These are phyloP conservation scores for Acacia melanoxylon DNA, from an alignment of 306 rosid genomes.

Conservation along the genomic window DNA sequence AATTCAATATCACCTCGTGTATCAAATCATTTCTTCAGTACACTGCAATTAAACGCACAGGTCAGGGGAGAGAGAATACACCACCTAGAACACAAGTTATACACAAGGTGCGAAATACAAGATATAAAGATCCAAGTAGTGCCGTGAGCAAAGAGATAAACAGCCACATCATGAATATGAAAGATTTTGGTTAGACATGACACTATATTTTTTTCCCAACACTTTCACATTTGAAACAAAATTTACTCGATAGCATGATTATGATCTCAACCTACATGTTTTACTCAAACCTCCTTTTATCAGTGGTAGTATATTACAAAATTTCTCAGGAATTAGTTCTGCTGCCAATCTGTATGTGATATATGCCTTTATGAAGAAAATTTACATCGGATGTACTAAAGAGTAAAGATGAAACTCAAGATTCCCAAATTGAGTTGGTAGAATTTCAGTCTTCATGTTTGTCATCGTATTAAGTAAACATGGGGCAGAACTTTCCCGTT, in stretches of 20 bases:
- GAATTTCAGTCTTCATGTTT: background rate
- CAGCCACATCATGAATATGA: conserved; percentile 1
- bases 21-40: conserved; percentile 76
- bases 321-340: conserved; percentile 1
- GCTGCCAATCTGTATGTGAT: background rate
- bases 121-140: background rate
- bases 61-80: conserved; percentile 12
- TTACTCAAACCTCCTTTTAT: conserved; percentile 1
- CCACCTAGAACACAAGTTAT: background rate
- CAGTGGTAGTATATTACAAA: background rate
- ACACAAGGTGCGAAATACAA: background rate
- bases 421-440: background rate
- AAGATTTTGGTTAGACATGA: background rate
- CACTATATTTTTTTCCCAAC: background rate
- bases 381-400: background rate
- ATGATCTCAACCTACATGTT: background rate
- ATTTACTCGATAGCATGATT: background rate
- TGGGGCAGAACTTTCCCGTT: conserved; percentile 9
- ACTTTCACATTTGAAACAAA: background rate
- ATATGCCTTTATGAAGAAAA: conserved; percentile 9
- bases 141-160: background rate
- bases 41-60: conserved; percentile 56
- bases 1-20: conserved; percentile 12
- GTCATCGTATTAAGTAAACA: background rate
- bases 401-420: background rate